phyloP scores from a whole-genome alignment of 257 asterid species.

The Verbascum thapsus region DNA sequence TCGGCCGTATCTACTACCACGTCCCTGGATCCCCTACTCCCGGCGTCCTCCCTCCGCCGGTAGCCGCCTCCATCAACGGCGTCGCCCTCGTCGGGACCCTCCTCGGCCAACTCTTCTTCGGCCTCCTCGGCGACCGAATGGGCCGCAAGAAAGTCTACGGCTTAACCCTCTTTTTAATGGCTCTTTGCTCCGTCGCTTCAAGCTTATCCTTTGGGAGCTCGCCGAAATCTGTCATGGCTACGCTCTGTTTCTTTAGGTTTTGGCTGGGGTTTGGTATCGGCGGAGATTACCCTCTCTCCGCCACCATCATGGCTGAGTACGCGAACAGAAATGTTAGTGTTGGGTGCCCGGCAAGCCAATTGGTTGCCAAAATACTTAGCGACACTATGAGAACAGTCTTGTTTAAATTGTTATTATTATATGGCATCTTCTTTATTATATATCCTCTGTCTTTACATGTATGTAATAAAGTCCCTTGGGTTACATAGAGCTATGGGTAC shows the following conservation, averaged over 20 bases:
- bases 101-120: constrained; percentile 33
- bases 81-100: constrained; percentile 40
- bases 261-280: constrained; percentile 38
- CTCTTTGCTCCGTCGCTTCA: constrained; percentile 30
- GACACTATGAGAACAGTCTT: no score
- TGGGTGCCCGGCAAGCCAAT: no score
- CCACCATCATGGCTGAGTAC: constrained; percentile 38
- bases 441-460: no score
- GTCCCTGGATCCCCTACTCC: constrained; percentile 24
- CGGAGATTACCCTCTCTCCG: constrained; percentile 37
- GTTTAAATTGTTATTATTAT: no score
- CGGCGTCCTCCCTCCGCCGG: constrained; percentile 32
- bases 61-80: constrained; percentile 28
- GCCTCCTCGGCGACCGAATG: constrained; percentile 34
- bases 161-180: constrained; percentile 31
- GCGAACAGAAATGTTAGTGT: no score
- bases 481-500: no score
- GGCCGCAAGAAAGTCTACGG: constrained; percentile 39
- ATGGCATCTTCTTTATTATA: no score
- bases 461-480: no score
- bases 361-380: no score
- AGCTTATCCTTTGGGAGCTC: constrained; percentile 32
- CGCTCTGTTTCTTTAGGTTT: constrained; percentile 35
- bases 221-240: constrained; percentile 32
- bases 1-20: constrained; percentile 33